Base-by-base conservation (phyloP, 169 alveolate genomes). In the Amoebophrya sp. region DNA sequence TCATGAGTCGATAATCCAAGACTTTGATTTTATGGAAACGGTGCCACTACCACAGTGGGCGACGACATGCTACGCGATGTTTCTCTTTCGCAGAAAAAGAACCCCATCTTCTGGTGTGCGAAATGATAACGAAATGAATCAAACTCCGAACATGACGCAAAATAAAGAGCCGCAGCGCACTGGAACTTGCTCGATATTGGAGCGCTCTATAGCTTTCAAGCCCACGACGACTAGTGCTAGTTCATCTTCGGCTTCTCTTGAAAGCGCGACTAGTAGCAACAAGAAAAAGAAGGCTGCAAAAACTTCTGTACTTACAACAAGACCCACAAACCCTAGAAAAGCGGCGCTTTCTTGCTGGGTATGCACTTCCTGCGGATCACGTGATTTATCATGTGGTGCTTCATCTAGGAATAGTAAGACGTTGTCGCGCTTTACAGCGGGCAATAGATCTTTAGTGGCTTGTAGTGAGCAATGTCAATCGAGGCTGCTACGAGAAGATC, bases 61-160 rank as follows among this genome's bases (percentile, higher is more conserved):
- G 33, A 65, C 83, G n/a, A 65, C 83, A 1, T 65, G 83, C 83
- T 18, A 65, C 83, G 2, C 83, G 83, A 65, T 65, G 83, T 65
- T 65, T 36, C 2, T 65, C 26, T 65, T 65, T 36, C 33, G 26
- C 2, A 1, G 83, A 26, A 65, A 65, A 26, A 65, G 10, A 6
- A 18, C n/a, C n/a, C n/a, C 76, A 14, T 23, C 76, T 53, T 10
- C 76, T 14, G 76, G 76, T 53, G 76, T 10, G 23, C 76, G 76
- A 53, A 53, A 23, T 53, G 76, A 53, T 53, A 53, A 53, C 76
- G 76, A 53, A 53, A 53, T 10, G 76, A 23, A 53, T 23, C 10
- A 53, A 53, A n/a, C n/a, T n/a, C n/a, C n/a, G n/a, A n/a, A n/a
- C n/a, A n/a, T n/a, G n/a, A n/a, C n/a, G n/a, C n/a, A n/a, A n/a